Base-by-base conservation (phyloP, 1,139 yeast genomes). In the Taphrina betulina region DNA sequence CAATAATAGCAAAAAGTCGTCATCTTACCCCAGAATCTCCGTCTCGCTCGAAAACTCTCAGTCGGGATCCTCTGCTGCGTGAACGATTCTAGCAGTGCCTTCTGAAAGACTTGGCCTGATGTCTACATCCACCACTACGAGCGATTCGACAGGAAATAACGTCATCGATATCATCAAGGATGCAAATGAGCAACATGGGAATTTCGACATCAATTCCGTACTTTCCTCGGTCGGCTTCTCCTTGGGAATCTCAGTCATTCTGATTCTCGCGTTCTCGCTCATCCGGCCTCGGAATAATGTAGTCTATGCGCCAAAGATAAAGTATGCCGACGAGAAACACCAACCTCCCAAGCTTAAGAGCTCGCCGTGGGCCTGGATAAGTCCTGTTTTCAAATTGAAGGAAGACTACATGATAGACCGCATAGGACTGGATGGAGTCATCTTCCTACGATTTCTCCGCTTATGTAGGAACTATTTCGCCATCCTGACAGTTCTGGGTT, bases 341-440 rank as follows among this genome's bases (percentile, higher is more conserved):
- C 53, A 55, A 22, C 68, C 68, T 1, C 61, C 63, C 31, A 62
- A 62, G 28, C 57, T 67, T 29, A 60, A 64, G 3, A 61, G 61
- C 5, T 63, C 62, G 16, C 62, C 65, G 3, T 51, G 69, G 28
- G 45, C 60, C 3, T 71, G 75, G 72, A 55, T 71, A 29, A 58
- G 48, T 43, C 59, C 60, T 14, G 63, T 69, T 19, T 64, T 63
- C 53, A 40, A 38, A 2, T 57, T 64, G 14, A 60, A 60, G 20
- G 72, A 70, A 36, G 63, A 62, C 1, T 68, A 66, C 29, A 56
- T 70, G 36, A 61, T 68, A 2, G 65, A 64, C 2, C 58, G 62
- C n/a, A 54, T 68, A 5, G 76, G 76, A 1, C 63, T 72, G 19
- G 76, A 72, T 53, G 73, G 74, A 8, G 70, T 68, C 2, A 62